Percentiles rank a stretch among this genome's conserved stretches.
Conservation (phyloP, 305 asterid genomes). For the Solanum chacoense region DNA sequence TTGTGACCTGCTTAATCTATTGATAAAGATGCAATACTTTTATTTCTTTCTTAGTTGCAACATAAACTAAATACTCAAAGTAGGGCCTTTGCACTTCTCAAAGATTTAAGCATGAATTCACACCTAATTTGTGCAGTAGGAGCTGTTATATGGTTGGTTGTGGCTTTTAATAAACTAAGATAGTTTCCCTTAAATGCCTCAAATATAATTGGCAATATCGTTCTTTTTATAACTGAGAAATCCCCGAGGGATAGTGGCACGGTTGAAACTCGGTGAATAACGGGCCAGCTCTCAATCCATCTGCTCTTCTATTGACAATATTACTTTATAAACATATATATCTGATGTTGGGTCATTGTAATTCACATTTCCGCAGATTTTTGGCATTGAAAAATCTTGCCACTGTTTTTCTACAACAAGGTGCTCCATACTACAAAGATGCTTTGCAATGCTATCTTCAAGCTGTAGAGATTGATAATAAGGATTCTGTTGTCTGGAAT, state of each 20-base stretch:
- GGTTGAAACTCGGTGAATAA: neutral
- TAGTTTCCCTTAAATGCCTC: neutral
- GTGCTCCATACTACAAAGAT: constrained; percentile 59
- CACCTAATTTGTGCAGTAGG: neutral
- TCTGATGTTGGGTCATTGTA: neutral
- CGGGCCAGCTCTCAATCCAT: neutral
- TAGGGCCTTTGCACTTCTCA: neutral
- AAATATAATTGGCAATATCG: neutral
- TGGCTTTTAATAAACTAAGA: neutral
- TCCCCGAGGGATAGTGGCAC: neutral
- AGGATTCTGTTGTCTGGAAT: constrained; percentile 94
- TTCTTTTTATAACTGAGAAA: neutral
- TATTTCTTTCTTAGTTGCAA: neutral
- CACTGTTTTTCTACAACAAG: constrained; percentile 67
- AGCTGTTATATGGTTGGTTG: neutral
- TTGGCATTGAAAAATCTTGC: constrained; percentile 94
- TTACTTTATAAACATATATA: neutral
- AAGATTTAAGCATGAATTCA: neutral
- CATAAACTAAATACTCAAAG: neutral
- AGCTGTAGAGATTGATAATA: constrained; percentile 92
- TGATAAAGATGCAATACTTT: neutral
- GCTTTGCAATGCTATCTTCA: constrained; percentile 94
- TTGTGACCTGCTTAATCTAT: neutral
- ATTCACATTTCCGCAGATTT: constrained; percentile 54
- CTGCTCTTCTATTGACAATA: neutral